Base-by-base conservation (phyloP, 2,329 filamentous ascomycete genomes). In the Pseudogymnoascus sp. region DNA sequence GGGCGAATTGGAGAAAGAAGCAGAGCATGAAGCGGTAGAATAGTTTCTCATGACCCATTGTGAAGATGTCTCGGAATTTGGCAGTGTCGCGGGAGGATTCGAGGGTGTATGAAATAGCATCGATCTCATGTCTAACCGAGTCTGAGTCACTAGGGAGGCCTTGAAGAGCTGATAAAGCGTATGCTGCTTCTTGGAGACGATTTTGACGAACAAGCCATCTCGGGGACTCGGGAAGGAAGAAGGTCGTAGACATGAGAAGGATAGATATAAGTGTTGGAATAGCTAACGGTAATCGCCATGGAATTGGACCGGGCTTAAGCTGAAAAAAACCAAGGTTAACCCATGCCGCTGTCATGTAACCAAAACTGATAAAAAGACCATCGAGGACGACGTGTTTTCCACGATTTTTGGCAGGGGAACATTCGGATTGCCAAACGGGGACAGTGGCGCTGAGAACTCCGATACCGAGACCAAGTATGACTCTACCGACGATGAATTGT, bases 291-390 rank as follows among this genome's bases (percentile, higher is more conserved):
- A 37, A n/a, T n/a, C 35, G 14, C 12, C 35, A 37, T 37, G 14
- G 14, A 37, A 37, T 37, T 37, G 35, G 40, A 75, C 74, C 55
- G 74, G 71, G 8, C 69, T 67, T 25, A 14, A 37, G 35, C 35
- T 37, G 35, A 38, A 45, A 61, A 33, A 80, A 78, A 21, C 82
- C 83, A 21, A 83, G 78, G 64, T 84, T 81, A 60, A 85, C 77
- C 83, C 83, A 86, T 70, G 84, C 83, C 1, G 79, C 80, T 33
- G 84, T 76, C 71, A 80, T 81, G 71, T 84, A 80, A 45, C 82
- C 82, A 23, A 76, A 74, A 0, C 80, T 82, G 64, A 83, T 82
- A 23, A 83, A 62, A 2, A 80, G 79, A 11, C 81, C 81, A 67
- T 85, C 81, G 35, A 84, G 78, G 78, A 83, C 82, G 72, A 85